A percentile compares a stretch with the other conserved stretches of the same genome.
Conservation (phyloP, 1,139 yeast genomes). For the Suhomyces atakaporum region DNA sequence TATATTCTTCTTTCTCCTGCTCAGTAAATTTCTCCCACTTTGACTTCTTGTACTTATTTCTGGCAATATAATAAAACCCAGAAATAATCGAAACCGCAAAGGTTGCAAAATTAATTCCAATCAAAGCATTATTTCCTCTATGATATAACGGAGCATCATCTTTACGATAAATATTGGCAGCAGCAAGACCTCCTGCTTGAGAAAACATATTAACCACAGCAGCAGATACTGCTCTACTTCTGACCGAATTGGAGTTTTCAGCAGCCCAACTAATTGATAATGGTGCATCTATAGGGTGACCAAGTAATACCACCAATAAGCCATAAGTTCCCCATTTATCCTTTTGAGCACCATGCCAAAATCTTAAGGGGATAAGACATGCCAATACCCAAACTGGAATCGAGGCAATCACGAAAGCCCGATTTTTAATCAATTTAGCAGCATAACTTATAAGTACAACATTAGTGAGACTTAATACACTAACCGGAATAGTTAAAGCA, state of each 20-base stretch:
- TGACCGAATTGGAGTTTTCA: conserved; percentile 18
- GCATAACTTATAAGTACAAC: conserved; percentile 14
- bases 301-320: conserved; percentile 16
- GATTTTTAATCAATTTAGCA: conserved; percentile 15
- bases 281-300: conserved; percentile 16
- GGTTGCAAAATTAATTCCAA: conserved; percentile 15
- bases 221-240: conserved; percentile 19
- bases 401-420: conserved; percentile 14
- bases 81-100: conserved; percentile 14
- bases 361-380: conserved; percentile 17
- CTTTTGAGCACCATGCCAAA: conserved; percentile 20
- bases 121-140: conserved; percentile 16
- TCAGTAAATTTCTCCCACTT: conserved; percentile 50
- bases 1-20: conserved; percentile 50
- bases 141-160: conserved; percentile 18
- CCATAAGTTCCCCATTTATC: conserved; percentile 23
- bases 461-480: conserved; percentile 14
- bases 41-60: conserved; percentile 45
- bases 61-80: conserved; percentile 41
- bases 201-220: conserved; percentile 20
- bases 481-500: conserved; percentile 23
- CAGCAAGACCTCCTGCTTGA: conserved; percentile 16
- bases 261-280: conserved; percentile 19
- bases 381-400: conserved; percentile 15
- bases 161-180: conserved; percentile 15